Evolutionary conservation across 345 rosid genomes (phyloP), one percentile per base, ranked within the genome.

Genomic region (Pistacia integerrima): DNA sequence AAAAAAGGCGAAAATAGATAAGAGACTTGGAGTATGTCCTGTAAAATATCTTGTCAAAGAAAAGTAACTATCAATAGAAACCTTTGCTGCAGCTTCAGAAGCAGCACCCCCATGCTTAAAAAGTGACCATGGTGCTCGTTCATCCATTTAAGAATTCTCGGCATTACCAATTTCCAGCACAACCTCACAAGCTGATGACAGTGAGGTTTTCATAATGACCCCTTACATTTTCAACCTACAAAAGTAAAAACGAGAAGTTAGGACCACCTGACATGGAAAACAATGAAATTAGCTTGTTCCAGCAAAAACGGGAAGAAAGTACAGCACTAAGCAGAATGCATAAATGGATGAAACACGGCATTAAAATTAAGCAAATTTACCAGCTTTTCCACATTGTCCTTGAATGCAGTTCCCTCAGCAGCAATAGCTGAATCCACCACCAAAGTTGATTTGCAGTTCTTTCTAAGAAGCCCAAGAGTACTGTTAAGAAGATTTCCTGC

Each of bases 401-500:
- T 90, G 79, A 93, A 84, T 25, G 85, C 80, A 79, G 70, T 80
- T 74, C 92, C 98, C 64, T 88, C 93, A 20, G 89, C 92, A 58
- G 97, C 99, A 73, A 77, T 38, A 51, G 82, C 74, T 33, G 99
- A 92, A 85, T 95, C 96, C 72, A 84, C 89, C 33, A 85, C 90
- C 82, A 93, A 82, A 52, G 97, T 92, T 73, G 92, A 93, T 52
- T 89, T 83, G 70, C 97, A 95, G 70, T 93, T 91, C 88, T 91
- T 93, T 82, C 79, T 85, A 67, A 95, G 97, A 78, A 95, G 98
- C 57, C 98, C 97, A 77, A 93, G 97, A 16, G 99, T 92, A 62
- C 97, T 96, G 74, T 92, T 93, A 46, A 93, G 92, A 61, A 95
- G 98, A 87, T 93, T 95, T 74, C 98, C 99, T 95, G 87, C 76